Evolutionary conservation across 164 flowering plant species (phyloP), one percentile per base, ranked within the genome.

Genomic region (Stephania japonica): DNA sequence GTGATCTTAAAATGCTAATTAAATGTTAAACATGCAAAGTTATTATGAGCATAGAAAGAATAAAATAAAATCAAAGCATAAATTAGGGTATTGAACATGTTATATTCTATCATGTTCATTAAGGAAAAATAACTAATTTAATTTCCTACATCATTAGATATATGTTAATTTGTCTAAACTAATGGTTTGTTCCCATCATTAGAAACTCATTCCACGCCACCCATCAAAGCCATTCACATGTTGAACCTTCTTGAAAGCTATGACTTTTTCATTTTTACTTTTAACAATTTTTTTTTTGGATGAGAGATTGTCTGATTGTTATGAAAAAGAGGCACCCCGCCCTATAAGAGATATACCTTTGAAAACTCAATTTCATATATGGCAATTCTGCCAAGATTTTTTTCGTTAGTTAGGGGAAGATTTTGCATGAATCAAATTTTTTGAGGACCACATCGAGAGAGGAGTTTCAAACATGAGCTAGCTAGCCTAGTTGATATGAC

Each of bases 41-140:
- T 13, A 21, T 24, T 24, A 24, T 65, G 13, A 65, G 7, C 24
- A 65, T 1, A 65, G 41, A 65, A 24, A 24, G 14, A 65, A 65
- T 65, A 65, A 65, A 2, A 23, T 65, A 65, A 27, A 21, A 23
- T 18, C 32, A 6, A 65, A 18, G 1, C 38, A 65, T 23, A 18
- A 25, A 18, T 23, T 9, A 67, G 41, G 50, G 70, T 32, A 32
- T 2, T 41, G 70, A 67, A 77, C 85, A 78, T 76, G 83, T 81
- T 74, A 73, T 32, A 32, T 32, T 32, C 38, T 32, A 76, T 78
- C 78, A 83, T 80, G 74, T 41, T 38, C 70, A 50, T 62, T 70
- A 65, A 16, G 3, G 53, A 47, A 11, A 16, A 50, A 73, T 56
- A 76, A 78, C 67, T 19, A 38, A 25, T 26, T 26, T 6, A 65